phyloP scores from a whole-genome alignment of 129 eudicot species.

The Tagetes patula region DNA sequence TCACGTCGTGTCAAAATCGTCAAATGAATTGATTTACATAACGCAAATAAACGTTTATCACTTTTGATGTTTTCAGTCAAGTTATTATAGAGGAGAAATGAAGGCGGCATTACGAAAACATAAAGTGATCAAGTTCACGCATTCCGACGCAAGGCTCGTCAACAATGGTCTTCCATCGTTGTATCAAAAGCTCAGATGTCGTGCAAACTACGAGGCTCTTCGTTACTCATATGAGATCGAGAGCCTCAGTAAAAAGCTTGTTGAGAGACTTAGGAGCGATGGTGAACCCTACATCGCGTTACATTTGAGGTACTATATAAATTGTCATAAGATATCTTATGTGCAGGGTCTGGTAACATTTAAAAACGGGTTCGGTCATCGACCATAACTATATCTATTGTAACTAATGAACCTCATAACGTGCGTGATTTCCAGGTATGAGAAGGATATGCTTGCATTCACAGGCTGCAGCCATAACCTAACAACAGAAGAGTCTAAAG shows the following conservation, averaged over 20 bases:
- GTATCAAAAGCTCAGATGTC: slow-evolving; percentile 78
- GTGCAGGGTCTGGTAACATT: background rate
- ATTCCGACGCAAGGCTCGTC: slow-evolving; percentile 79
- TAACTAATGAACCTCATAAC: background rate
- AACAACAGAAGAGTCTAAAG: slow-evolving; percentile 55
- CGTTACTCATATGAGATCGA: slow-evolving; percentile 74
- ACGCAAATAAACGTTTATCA: background rate
- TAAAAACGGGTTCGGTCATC: background rate
- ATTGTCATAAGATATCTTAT: background rate
- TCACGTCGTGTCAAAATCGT: too few species aligned
- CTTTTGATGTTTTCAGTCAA: slow-evolving; percentile 33
- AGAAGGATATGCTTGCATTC: slow-evolving; percentile 93
- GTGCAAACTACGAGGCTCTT: slow-evolving; percentile 74
- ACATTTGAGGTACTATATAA: slow-evolving; percentile 63
- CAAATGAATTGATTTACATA: too few species aligned
- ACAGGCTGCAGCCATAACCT: slow-evolving; percentile 93
- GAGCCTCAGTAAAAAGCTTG: slow-evolving; percentile 52
- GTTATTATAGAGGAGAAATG: slow-evolving; percentile 79
- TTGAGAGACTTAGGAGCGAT: slow-evolving; percentile 50
- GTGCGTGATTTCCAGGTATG: slow-evolving; percentile 41
- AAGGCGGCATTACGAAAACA: slow-evolving; percentile 48
- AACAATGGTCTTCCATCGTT: slow-evolving; percentile 73
- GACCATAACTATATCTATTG: background rate
- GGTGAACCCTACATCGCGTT: slow-evolving; percentile 70
- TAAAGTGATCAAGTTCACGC: slow-evolving; percentile 77